Conservation (phyloP, 2,329 filamentous ascomycete genomes). For the Drechslera avenae region DNA sequence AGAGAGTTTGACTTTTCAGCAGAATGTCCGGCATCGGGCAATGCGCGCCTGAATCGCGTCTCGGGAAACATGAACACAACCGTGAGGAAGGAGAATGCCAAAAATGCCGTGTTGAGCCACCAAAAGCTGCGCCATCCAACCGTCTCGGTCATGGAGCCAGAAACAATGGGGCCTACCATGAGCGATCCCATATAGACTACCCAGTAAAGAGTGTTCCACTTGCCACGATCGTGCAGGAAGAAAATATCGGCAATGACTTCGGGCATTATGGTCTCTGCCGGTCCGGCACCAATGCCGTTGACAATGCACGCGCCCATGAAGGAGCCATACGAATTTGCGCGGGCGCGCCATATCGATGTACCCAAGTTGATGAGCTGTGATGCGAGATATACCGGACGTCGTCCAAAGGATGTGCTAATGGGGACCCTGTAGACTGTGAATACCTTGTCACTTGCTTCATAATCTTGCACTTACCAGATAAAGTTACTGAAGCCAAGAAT, state of each 20-base stretch:
- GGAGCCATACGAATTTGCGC: conserved; percentile 61
- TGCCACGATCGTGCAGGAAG: conserved; percentile 68
- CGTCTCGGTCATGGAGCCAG: conserved; percentile 64
- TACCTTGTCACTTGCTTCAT: neutral
- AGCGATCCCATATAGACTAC: conserved; percentile 66
- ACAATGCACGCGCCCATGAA: conserved; percentile 69
- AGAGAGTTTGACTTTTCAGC: conserved; percentile 8
- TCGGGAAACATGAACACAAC: conserved; percentile 67
- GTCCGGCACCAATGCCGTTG: conserved; percentile 67
- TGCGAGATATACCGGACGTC: conserved; percentile 59
- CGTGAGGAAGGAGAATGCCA: conserved; percentile 57
- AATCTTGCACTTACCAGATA: conserved; percentile 55
- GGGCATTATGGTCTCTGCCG: conserved; percentile 66
- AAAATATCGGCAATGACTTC: conserved; percentile 68
- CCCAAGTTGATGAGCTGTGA: conserved; percentile 60
- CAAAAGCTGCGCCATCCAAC: conserved; percentile 67
- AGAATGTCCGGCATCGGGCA: conserved; percentile 35
- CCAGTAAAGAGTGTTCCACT: conserved; percentile 67
- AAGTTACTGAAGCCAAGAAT: conserved; percentile 66
- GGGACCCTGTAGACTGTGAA: conserved; percentile 54
- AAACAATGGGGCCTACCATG: conserved; percentile 63
- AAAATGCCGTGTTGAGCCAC: conserved; percentile 66
- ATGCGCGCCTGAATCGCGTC: conserved; percentile 62
- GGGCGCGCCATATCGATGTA: conserved; percentile 63
- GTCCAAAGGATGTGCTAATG: conserved; percentile 60